Conservation (phyloP, 148 eudicot genomes). For the Rhododendron ferrugineum region DNA sequence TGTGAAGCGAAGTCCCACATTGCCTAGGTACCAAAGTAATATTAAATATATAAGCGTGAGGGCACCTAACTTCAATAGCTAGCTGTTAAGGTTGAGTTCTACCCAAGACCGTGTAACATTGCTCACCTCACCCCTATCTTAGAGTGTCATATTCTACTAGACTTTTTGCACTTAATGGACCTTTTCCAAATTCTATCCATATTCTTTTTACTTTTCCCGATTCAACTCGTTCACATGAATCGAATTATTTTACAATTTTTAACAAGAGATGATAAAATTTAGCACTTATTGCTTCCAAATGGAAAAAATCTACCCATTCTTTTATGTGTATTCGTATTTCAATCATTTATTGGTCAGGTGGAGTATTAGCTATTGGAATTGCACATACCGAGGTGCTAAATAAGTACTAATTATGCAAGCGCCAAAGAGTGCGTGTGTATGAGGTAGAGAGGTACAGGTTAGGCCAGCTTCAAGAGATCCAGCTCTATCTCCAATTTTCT, state of each 20-base stretch:
- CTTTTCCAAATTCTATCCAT: not conserved
- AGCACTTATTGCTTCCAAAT: not conserved
- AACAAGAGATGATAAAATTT: not conserved
- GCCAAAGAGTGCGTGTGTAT: not conserved
- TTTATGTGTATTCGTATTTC: not conserved
- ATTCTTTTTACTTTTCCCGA: not conserved
- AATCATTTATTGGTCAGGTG: not conserved
- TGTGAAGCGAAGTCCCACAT: not conserved
- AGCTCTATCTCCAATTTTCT: not conserved
- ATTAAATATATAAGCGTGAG: not conserved
- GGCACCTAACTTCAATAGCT: not conserved
- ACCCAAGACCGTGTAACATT: not conserved
- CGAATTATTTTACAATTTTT: not conserved
- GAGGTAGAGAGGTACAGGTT: not conserved
- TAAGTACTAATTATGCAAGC: not conserved
- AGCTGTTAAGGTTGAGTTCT: not conserved
- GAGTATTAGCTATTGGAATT: not conserved
- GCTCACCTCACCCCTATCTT: not conserved
- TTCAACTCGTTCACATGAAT: not conserved
- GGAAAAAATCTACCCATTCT: not conserved
- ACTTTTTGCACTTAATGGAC: not conserved
- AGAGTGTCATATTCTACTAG: not conserved
- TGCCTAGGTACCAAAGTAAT: not conserved
- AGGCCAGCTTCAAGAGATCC: constrained; percentile 3
- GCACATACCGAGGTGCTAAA: not conserved